phyloP scores from a whole-genome alignment of 192 early-diverging fungal species.

The Rhizoclosmatium globosum region DNA sequence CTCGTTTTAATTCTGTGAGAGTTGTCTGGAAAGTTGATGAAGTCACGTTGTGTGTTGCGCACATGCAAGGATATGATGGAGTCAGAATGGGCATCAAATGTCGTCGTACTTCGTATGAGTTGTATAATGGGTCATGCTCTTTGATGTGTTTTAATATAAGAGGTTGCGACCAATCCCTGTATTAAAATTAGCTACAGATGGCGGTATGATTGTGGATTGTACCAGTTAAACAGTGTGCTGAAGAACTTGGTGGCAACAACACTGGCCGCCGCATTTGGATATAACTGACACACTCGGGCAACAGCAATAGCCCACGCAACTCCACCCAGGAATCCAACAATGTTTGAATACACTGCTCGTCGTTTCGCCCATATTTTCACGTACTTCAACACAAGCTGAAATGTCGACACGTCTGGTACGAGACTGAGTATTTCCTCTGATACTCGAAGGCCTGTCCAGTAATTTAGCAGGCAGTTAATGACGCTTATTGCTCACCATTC shows the following conservation, averaged over 20 bases:
- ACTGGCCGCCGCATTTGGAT: constrained; percentile 90
- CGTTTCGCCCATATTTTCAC: constrained; percentile 97
- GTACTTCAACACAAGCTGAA: constrained; percentile 88
- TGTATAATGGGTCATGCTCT: constrained; percentile 75
- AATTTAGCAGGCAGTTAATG: constrained; percentile 3
- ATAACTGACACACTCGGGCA: constrained; percentile 92
- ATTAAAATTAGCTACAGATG: neutral
- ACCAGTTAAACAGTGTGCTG: constrained; percentile 84
- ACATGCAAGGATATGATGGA: constrained; percentile 98
- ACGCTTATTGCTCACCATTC: constrained; percentile 63
- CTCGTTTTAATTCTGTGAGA: constrained; percentile 83
- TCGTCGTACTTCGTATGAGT: constrained; percentile 88
- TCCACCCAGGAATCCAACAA: constrained; percentile 98
- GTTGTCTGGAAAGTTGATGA: constrained; percentile 85
- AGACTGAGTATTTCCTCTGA: constrained; percentile 94
- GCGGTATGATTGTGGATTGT: neutral
- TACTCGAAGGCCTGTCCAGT: constrained; percentile 77
- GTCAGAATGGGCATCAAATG: constrained; percentile 99
- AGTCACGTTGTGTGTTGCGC: constrained; percentile 96
- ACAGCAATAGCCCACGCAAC: constrained; percentile 98
- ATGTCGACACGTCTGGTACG: constrained; percentile 87
- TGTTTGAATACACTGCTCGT: constrained; percentile 94
- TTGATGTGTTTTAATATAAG: constrained; percentile 88
- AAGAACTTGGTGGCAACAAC: constrained; percentile 90
- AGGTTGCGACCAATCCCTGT: constrained; percentile 87